Evolutionary conservation across 345 rosid species (phyloP).

Genomic region (Rhodamnia argentea): DNA sequence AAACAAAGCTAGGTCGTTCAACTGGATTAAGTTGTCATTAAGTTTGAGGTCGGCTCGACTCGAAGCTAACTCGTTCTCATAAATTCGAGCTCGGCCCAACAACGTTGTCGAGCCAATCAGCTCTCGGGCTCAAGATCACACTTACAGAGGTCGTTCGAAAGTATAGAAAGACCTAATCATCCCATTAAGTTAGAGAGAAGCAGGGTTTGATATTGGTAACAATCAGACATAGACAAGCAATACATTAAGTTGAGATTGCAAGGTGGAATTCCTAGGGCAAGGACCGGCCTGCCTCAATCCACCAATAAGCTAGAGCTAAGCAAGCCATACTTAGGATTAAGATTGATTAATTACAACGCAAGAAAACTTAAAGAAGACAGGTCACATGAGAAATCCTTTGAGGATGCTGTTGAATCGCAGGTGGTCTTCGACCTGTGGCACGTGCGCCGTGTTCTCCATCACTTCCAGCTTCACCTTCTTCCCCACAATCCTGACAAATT

Average conservation of each 20-base stretch:
- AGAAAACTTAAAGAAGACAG: neutral
- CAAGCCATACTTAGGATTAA: neutral
- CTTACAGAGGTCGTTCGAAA: neutral
- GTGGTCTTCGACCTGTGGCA: slow-evolving; percentile 65
- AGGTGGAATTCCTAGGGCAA: neutral
- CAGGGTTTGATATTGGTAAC: neutral
- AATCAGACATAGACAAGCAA: neutral
- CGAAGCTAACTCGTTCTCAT: neutral
- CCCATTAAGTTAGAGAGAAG: neutral
- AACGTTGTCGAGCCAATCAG: neutral
- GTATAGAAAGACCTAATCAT: neutral
- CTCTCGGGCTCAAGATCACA: neutral
- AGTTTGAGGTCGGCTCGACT: neutral
- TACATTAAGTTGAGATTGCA: neutral
- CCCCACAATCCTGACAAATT: slow-evolving; percentile 53
- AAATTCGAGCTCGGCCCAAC: neutral
- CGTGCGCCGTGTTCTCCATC: slow-evolving; percentile 55
- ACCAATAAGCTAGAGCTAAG: neutral
- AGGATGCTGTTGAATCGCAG: slow-evolving; percentile 42
- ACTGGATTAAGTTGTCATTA: neutral
- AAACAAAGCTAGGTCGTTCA: too few relatives aligned
- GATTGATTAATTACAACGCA: neutral
- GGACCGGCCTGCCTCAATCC: neutral
- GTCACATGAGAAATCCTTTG: slow-evolving; percentile 31
- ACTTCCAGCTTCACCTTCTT: slow-evolving; percentile 51